Conservation (phyloP, 441 rosid species). For the Viola pubescens region DNA sequence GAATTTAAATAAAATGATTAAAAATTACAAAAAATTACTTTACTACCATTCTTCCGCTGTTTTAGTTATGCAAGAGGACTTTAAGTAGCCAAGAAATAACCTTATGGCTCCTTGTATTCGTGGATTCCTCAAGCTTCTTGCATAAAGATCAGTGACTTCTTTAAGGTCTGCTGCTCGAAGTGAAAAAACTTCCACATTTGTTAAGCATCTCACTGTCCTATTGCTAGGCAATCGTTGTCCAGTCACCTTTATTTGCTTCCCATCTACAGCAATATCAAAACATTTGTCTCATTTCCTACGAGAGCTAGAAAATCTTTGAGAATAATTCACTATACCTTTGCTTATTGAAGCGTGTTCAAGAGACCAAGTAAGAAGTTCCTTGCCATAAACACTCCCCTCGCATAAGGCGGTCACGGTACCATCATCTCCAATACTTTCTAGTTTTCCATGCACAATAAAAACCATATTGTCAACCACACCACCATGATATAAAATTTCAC, state of each 20-base stretch:
- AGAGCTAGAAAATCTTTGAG: constrained; percentile 1
- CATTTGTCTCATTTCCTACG: too few relatives aligned
- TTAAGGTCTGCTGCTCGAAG: constrained; percentile 68
- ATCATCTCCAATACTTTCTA: constrained; percentile 63
- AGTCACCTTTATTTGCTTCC: constrained; percentile 34
- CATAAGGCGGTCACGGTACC: constrained; percentile 32
- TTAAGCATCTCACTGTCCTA: constrained; percentile 56
- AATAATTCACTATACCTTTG: constrained; percentile 33
- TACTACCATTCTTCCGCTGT: too few relatives aligned
- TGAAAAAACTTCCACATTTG: constrained; percentile 82
- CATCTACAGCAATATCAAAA: too few relatives aligned
- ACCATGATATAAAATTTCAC: constrained; percentile 46
- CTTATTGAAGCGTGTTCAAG: constrained; percentile 61
- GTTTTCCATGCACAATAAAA: constrained; percentile 67
- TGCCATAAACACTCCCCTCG: constrained; percentile 78
- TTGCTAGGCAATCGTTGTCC: constrained; percentile 46
- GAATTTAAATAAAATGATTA: too few relatives aligned
- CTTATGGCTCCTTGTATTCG: constrained; percentile 80
- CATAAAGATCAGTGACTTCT: constrained; percentile 65
- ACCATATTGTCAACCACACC: constrained; percentile 68
- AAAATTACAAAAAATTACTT: too few relatives aligned
- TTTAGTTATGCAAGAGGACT: too few relatives aligned
- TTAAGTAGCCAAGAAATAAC: constrained; percentile 19
- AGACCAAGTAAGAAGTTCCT: constrained; percentile 87
- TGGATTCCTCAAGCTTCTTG: constrained; percentile 52